These are phyloP conservation scores for Mychonastes homosphaera DNA, from an alignment of 139 green algal genomes.

Conservation along the genomic window DNA sequence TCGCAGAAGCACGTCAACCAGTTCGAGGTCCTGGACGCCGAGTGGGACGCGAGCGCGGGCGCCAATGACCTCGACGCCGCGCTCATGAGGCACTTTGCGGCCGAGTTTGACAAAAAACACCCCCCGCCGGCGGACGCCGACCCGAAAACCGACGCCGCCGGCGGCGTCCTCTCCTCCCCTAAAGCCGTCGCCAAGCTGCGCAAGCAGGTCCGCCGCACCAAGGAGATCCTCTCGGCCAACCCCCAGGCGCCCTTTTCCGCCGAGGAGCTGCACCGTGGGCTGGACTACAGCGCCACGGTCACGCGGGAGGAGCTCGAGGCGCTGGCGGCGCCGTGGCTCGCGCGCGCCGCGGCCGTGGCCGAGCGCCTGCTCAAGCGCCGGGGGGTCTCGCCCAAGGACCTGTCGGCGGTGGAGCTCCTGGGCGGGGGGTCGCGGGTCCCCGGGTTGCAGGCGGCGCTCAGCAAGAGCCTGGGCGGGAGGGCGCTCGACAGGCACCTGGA, in stretches of 20 bases:
- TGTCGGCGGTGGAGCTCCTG: conserved; percentile 75
- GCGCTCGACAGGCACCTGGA: conserved; percentile 77
- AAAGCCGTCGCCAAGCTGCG: conserved; percentile 83
- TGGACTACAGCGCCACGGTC: conserved; percentile 71
- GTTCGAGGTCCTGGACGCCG: conserved; percentile 83
- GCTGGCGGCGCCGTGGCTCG: conserved; percentile 52
- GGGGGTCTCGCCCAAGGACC: conserved; percentile 47
- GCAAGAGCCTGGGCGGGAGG: too few species aligned
- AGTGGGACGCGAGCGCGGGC: conserved; percentile 75
- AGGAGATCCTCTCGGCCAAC: conserved; percentile 96
- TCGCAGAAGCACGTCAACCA: conserved; percentile 67
- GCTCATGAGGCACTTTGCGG: conserved; percentile 83
- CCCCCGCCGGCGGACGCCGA: background rate
- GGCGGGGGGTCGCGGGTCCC: conserved; percentile 80
- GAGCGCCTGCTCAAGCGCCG: conserved; percentile 55
- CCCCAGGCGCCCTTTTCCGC: conserved; percentile 72
- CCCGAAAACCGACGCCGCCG: conserved; percentile 13
- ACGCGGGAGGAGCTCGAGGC: conserved; percentile 65
- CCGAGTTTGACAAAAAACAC: conserved; percentile 62
- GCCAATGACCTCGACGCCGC: conserved; percentile 68
- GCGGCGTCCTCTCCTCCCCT: conserved; percentile 40
- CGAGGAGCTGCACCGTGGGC: conserved; percentile 78
- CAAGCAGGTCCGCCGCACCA: conserved; percentile 72
- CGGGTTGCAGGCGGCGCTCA: conserved; percentile 35
- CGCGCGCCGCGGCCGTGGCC: conserved; percentile 37